Evolutionary conservation across 345 rosid genomes (phyloP).

Genomic region (Noccaea bulbosa): DNA sequence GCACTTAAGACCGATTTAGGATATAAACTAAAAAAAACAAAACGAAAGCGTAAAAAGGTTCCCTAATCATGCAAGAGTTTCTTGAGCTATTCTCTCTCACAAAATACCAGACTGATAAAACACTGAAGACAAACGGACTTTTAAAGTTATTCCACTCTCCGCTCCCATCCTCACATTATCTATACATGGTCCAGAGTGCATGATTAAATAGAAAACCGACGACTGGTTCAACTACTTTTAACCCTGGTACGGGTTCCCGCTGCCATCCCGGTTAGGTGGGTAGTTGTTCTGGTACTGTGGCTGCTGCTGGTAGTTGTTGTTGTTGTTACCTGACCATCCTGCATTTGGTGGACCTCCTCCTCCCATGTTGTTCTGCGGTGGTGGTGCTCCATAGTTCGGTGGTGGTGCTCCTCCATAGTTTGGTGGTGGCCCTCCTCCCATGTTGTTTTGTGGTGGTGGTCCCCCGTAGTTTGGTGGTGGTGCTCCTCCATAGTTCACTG

Average conservation of each 20-base stretch:
- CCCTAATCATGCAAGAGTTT: slow-evolving; percentile 24
- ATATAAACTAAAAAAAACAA: slow-evolving; percentile 12
- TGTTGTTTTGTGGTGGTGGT: slow-evolving; percentile 37
- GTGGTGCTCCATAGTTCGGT: slow-evolving; percentile 31
- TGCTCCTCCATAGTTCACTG: slow-evolving; percentile 13
- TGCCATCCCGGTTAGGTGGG: slow-evolving; percentile 43
- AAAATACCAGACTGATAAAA: slow-evolving; percentile 33
- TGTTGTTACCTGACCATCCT: slow-evolving; percentile 40
- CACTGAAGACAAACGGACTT: slow-evolving; percentile 30
- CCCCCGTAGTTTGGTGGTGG: slow-evolving; percentile 38
- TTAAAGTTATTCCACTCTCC: slow-evolving; percentile 31
- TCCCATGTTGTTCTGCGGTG: slow-evolving; percentile 42
- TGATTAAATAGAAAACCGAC: slow-evolving; percentile 27
- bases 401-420: slow-evolving; percentile 38
- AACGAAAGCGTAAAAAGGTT: neutral
- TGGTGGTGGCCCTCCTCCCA: slow-evolving; percentile 32
- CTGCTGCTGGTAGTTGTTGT: slow-evolving; percentile 46
- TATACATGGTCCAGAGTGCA: slow-evolving; percentile 42
- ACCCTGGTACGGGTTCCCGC: slow-evolving; percentile 46
- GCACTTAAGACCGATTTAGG: slow-evolving; percentile 9
- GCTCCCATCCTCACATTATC: slow-evolving; percentile 33
- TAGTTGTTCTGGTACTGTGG: slow-evolving; percentile 47
- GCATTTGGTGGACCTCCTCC: slow-evolving; percentile 37
- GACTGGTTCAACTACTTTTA: slow-evolving; percentile 30
- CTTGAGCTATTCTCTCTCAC: slow-evolving; percentile 21